phyloP scores from a whole-genome alignment of 192 early-diverging fungal genomes.

The Podila epigama region DNA sequence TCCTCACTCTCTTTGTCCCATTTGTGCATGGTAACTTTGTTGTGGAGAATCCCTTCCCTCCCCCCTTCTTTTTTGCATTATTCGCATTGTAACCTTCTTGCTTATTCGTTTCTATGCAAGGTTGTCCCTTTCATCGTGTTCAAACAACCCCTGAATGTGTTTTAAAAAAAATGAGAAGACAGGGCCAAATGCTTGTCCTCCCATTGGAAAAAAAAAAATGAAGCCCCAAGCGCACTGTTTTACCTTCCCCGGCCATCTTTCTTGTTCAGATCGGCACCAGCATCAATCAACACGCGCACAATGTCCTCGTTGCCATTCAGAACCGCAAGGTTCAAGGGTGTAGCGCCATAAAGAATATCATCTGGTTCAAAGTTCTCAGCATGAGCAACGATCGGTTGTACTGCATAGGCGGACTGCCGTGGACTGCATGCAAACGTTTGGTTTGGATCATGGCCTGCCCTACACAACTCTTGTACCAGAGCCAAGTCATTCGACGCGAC shows the following conservation, averaged over 20 bases:
- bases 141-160: neutral
- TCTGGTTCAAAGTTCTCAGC: conserved; percentile 33
- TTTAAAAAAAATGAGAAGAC: neutral
- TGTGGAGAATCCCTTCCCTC: too few species aligned
- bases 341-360: conserved; percentile 56
- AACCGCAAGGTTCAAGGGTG: conserved; percentile 66
- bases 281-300: conserved; percentile 60
- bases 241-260: conserved; percentile 73
- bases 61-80: neutral
- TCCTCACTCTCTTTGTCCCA: neutral
- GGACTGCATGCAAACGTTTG: conserved; percentile 53
- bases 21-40: too few species aligned
- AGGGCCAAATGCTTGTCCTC: neutral
- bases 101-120: too few species aligned
- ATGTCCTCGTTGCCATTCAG: conserved; percentile 64
- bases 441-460: conserved; percentile 55
- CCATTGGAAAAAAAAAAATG: neutral
- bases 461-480: conserved; percentile 43
- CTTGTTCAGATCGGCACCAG: conserved; percentile 62
- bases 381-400: conserved; percentile 28
- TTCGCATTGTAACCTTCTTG: neutral
- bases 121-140: neutral
- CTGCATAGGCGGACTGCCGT: conserved; percentile 48
- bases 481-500: conserved; percentile 51
- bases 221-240: too few species aligned